Base-by-base conservation (phyloP, 2,329 filamentous ascomycete species). In the Diaporthe aspalathi region DNA sequence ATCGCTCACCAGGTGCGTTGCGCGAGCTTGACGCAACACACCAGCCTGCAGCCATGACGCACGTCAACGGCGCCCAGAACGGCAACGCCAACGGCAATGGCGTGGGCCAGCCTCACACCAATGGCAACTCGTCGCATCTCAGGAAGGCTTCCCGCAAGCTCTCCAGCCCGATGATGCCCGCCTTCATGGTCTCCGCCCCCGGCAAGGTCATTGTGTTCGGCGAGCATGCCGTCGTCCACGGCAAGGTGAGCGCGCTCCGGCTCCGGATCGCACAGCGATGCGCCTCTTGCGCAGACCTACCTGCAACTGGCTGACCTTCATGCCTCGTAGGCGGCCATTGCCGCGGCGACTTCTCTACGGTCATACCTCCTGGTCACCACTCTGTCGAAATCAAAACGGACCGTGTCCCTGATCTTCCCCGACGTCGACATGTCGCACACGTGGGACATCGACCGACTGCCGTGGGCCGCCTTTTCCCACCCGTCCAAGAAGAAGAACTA, bases 201-300 rank as follows among this genome's bases (percentile, higher is more conserved):
- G 97, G 95, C 74, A 99, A 99, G 81, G 96, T 98, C 79, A 99
- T 99, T 80, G 94, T 98, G 67, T 98, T 95, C 83, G 96, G 96
- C 75, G 96, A 99, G 82, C 96, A 99, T 84, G 93, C 96, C 2
- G 96, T 98, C n/a, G 96, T 99, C 24, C 91, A 99, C 79, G 95
- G 95, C 79, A 98, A 98, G 89, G 93, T 93, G 84, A 70, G 14
- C 40, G 27, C 49, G 27, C 49, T 32, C 16, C 29, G 50, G 47
- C 6, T 16, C 35, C 40, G n/a, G 43, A 4, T 12, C 14, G 35
- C 53, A 50, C 17, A 47, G 32, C 14, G 9, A 22, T 68, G 66
- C 53, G 66, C 53, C 22, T 17, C 49, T 27, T 27, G 53, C 67
- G 22, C 45, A 68, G 20, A 38, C 43, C 49, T n/a, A 52, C 56